Evolutionary conservation across 768 basidiomycete genomes (phyloP).

Genomic region (Suillus placidus): DNA sequence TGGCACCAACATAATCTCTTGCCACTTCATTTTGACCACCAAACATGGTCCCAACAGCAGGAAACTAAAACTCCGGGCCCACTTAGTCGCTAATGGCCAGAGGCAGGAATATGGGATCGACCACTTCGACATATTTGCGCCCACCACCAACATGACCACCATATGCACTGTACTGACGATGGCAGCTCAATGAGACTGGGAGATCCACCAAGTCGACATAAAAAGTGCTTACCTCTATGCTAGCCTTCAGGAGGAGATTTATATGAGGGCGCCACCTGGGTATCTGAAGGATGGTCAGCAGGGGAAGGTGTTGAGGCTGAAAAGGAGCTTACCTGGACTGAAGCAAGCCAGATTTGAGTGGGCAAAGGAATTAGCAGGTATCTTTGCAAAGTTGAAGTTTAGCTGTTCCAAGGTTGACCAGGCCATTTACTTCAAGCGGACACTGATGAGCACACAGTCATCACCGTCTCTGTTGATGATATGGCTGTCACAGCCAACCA

Average conservation of each 20-base stretch:
- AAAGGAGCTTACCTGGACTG: not conserved
- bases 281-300: not conserved
- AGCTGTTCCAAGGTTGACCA: not conserved
- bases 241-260: not conserved
- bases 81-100: too few species aligned
- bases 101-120: too few species aligned
- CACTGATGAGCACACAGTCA: not conserved
- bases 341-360: not conserved
- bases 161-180: too few species aligned
- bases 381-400: not conserved
- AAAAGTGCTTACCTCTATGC: not conserved
- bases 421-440: not conserved
- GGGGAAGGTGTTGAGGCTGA: not conserved
- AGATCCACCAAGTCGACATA: too few species aligned
- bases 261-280: not conserved
- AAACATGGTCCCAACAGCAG: too few species aligned
- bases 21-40: too few species aligned
- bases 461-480: slow-evolving; percentile 9
- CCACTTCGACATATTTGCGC: too few species aligned
- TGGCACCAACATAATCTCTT: too few species aligned
- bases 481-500: slow-evolving; percentile 4
- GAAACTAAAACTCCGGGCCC: too few species aligned
- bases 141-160: too few species aligned
- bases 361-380: not conserved
- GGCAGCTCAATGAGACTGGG: too few species aligned